phyloP scores from a whole-genome alignment of 805 yeast species.

The Tanozyma kutaoensis region DNA sequence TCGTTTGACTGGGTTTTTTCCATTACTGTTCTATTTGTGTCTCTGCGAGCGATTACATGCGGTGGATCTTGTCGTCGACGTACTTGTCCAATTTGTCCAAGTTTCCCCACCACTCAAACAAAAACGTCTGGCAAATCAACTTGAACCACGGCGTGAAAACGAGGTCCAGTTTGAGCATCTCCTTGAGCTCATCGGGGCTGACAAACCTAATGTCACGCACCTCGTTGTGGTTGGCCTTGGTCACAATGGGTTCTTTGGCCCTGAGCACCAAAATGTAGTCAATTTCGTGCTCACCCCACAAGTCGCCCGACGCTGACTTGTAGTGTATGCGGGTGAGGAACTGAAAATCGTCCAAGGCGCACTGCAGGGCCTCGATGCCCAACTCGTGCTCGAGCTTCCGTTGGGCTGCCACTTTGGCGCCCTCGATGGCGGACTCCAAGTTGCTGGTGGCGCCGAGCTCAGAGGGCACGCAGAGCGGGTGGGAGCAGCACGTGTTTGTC shows the following conservation, averaged over 20 bases:
- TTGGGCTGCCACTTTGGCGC: constrained; percentile 80
- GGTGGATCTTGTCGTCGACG: constrained; percentile 32
- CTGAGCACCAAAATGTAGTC: constrained; percentile 82
- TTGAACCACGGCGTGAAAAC: constrained; percentile 97
- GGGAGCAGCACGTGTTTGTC: constrained; percentile 99
- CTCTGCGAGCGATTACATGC: constrained; percentile 7
- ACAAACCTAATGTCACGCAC: constrained; percentile 77
- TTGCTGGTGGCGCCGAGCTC: constrained; percentile 37
- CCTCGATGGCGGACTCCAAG: constrained; percentile 50
- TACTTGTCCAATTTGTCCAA: constrained; percentile 45
- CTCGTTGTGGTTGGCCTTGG: constrained; percentile 60
- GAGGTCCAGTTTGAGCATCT: constrained; percentile 53
- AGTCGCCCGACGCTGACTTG: constrained; percentile 66
- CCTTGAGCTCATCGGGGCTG: constrained; percentile 46
- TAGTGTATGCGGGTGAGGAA: constrained; percentile 92
- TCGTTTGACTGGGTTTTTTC: no score
- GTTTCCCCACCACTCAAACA: constrained; percentile 90
- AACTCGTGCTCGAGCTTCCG: constrained; percentile 89
- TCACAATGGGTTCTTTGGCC: constrained; percentile 34
- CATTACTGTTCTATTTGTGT: no score
- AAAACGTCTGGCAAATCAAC: constrained; percentile 79
- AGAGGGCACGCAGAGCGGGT: constrained; percentile 73
- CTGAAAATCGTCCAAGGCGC: constrained; percentile 55
- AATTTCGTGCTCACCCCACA: constrained; percentile 97
- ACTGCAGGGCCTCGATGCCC: constrained; percentile 57